Base-by-base conservation (phyloP, 495 filamentous ascomycete species). In the Trichocladium uniseriatum region DNA sequence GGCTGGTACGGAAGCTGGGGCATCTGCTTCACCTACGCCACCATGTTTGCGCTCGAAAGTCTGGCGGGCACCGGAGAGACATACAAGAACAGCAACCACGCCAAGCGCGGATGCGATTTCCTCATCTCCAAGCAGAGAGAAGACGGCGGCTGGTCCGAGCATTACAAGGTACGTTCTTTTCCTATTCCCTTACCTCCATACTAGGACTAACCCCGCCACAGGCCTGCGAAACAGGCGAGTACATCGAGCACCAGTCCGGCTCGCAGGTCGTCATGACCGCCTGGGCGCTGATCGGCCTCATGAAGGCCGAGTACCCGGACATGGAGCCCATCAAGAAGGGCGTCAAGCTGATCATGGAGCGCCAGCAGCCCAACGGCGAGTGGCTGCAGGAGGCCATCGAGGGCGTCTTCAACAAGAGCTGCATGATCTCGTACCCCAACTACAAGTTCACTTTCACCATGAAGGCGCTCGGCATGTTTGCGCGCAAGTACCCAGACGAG, bases 341-440 rank as follows among this genome's bases (percentile, higher is more conserved):
- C 1, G 73, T 96, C 62, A 80, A 79, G 67, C 70, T 97, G 55
- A 74, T 98, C 39, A 90, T 95, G 83, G 69, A 74, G 8, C 77
- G 92, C 37, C 92, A 98, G 62, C 81, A 86, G 62, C 62, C 69
- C 4, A 94, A 94, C 63, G 92, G 92, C 13, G 89, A 95, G 70
- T 98, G 92, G 92, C 65, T 84, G 53, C 91, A 96, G 60, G 92
- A 98, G 68, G 82, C 81, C 0, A 96, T 98, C 57, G 92, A 98
- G 61, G 92, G 92, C 6, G 92, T 98, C 11, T 98, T 98, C 72
- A 98, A 98, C 69, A 95, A 96, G 71, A 94, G 82, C 60, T 96
- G 92, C 68, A 97, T 97, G 91, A 98, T 98, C 48, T 92, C 91
- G 4, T 98, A 98, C 61, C 92, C 92, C 49, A 98, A 98, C 70